These are phyloP conservation scores for Pseudonectria buxi DNA, from an alignment of 2,329 filamentous ascomycete genomes.

Conservation along the genomic window DNA sequence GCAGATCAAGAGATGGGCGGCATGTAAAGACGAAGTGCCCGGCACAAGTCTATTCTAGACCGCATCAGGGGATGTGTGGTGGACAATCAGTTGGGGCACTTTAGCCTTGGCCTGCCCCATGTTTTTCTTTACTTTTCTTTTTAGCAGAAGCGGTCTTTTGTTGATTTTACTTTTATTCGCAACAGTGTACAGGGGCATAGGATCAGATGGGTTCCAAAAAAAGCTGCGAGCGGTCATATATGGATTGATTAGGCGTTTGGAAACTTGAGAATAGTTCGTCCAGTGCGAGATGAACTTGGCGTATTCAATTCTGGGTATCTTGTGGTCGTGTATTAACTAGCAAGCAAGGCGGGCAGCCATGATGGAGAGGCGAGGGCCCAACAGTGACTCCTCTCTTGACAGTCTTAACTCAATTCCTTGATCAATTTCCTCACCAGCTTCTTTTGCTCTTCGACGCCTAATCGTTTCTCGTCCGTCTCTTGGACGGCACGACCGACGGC, in stretches of 20 bases:
- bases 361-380: not conserved
- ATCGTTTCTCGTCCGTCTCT: constrained; percentile 64
- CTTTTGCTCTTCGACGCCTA: constrained; percentile 61
- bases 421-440: constrained; percentile 62
- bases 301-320: constrained; percentile 21
- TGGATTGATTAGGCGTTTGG: constrained; percentile 15
- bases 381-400: no score
- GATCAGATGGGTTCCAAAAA: constrained; percentile 7
- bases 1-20: constrained; percentile 29
- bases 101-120: no score
- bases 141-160: no score
- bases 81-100: no score
- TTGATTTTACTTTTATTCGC: no score
- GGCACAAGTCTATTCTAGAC: no score
- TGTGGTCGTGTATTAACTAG: constrained; percentile 14
- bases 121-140: no score
- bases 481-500: constrained; percentile 71
- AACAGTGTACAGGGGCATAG: no score
- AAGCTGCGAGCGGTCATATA: constrained; percentile 7
- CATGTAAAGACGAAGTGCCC: constrained; percentile 5
- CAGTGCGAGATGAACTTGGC: constrained; percentile 9
- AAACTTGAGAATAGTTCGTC: constrained; percentile 12
- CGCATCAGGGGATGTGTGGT: no score
- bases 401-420: constrained; percentile 45
- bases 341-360: constrained; percentile 12